Evolutionary conservation across 2,329 filamentous ascomycete species (phyloP).

Genomic region (Paramyrothecium sp.): DNA sequence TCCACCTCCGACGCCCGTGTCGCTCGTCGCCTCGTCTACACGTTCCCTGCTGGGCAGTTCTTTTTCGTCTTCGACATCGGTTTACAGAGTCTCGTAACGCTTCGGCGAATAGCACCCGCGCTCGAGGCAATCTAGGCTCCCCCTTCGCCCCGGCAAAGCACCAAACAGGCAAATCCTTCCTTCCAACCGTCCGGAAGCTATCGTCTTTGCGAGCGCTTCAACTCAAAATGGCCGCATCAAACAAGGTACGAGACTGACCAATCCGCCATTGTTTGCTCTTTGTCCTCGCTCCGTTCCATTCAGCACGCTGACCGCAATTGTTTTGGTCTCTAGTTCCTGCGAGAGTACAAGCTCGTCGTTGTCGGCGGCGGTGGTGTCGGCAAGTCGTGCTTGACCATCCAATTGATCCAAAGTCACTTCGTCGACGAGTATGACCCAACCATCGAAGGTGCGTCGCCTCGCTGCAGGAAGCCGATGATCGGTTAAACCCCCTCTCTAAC

Average conservation of each 20-base stretch:
- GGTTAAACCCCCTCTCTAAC: constrained; percentile 14
- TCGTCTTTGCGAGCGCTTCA: neutral
- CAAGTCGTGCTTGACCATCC: constrained; percentile 98
- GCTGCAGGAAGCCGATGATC: neutral
- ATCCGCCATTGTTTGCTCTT: neutral
- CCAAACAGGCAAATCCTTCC: neutral
- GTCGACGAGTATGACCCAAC: constrained; percentile 99
- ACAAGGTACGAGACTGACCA: constrained; percentile 25
- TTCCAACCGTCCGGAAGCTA: neutral
- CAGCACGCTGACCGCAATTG: constrained; percentile 7
- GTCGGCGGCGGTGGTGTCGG: constrained; percentile 97
- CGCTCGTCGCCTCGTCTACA: neutral
- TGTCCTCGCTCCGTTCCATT: neutral
- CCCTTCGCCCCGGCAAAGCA: neutral
- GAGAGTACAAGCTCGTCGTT: constrained; percentile 95
- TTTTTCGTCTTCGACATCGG: neutral
- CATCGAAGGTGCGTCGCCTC: constrained; percentile 76
- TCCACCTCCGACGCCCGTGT: neutral
- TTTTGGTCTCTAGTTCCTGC: constrained; percentile 60
- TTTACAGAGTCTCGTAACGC: neutral
- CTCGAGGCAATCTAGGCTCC: neutral
- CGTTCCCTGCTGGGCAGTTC: neutral
- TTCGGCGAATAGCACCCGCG: neutral
- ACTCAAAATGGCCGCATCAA: constrained; percentile 31
- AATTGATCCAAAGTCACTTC: constrained; percentile 94